Base-by-base conservation (phyloP, 305 asterid species). In the Fraxinus greggii region DNA sequence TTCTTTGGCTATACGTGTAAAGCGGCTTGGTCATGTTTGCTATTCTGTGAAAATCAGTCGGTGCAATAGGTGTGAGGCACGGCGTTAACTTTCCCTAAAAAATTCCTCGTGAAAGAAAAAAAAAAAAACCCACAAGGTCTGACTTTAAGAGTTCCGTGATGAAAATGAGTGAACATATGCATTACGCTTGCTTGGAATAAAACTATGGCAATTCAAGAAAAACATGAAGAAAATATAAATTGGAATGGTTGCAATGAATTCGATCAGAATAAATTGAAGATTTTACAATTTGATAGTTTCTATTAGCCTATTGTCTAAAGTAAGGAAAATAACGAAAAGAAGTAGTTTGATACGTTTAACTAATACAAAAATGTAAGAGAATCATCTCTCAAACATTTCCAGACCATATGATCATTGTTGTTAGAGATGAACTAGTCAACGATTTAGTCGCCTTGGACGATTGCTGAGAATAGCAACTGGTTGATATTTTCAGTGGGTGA, bases 391-490 rank as follows among this genome's bases (percentile, higher is more conserved):
- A 54, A 26, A 19, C 33, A 36, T 12, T 33, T 8, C n/a, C 29
- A 36, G 42, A 26, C 8, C 19, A 8, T 73, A 38, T 33, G 24
- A 73, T 19, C 17, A 6, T 26, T 21, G 24, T 21, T 3, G 1
- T 2, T 56, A 19, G 26, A 7, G 4, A 21, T 12, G 9, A 26
- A 21, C 13, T 24, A 61, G 29, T 61, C 28, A 29, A 54, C 33
- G 10, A 29, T 48, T 91, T 83, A 95, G 90, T 89, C 91, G 78
- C 87, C 89, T 48, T 89, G 95, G 78, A 95, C 92, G 48, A 95
- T 93, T 61, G 98, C 98, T 1, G 99, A 93, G 90, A 95, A 95
- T 70, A 95, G 86, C 90, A 93, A 74, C 83, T 89, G 93, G 88
- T 95, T 95, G 85, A 95, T 87, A 80, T 90, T 91, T 59, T 89